Base-by-base conservation (phyloP, 331 rosid species). In the Prunus yedoensis region DNA sequence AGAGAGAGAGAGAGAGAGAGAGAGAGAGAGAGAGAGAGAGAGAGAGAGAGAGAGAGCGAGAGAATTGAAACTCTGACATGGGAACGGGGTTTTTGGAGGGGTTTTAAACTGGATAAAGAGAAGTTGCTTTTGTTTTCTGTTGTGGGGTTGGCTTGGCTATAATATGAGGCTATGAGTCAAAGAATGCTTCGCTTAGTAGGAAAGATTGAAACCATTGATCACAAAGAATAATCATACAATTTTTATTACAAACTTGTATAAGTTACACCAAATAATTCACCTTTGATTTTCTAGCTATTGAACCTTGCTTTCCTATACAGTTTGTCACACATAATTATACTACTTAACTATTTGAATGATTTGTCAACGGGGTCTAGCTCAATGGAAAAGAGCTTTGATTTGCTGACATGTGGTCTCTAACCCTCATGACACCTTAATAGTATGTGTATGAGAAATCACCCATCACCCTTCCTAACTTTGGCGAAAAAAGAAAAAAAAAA, bases 71-170 rank as follows among this genome's bases (percentile, higher is more conserved):
- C 38, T 67, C 50, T 4, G 59, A 15, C 66, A 57, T 21, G 56
- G 64, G 41, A 72, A 15, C 10, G 56, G 45, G 72, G 58, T 41
- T 51, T 70, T 35, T 35, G 72, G 18, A 70, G 63, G 74, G 82
- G 28, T 79, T 87, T 84, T 73, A 85, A 85, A 82, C 25, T 41
- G 23, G 75, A 63, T 41, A 77, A 83, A 78, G 76, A 51, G 57
- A 38, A 16, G 71, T 35, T 76, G 70, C 49, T 70, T 88, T 30
- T 14, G 13, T 65, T 27, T 50, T 23, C 45, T 63, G 68, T 82
- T 8, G 38, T 53, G 78, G 43, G 47, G 74, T 47, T 61, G 73
- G 63, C 51, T 35, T n/a, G 74, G 67, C 77, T 4, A 4, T 9
- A 5, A 23, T 61, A 50, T 28, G 1, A 57, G 41, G 68, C 61